Evolutionary conservation across 2,329 filamentous ascomycete species (phyloP), one percentile per base, ranked within the genome.

Genomic region (Cercospora sesami): DNA sequence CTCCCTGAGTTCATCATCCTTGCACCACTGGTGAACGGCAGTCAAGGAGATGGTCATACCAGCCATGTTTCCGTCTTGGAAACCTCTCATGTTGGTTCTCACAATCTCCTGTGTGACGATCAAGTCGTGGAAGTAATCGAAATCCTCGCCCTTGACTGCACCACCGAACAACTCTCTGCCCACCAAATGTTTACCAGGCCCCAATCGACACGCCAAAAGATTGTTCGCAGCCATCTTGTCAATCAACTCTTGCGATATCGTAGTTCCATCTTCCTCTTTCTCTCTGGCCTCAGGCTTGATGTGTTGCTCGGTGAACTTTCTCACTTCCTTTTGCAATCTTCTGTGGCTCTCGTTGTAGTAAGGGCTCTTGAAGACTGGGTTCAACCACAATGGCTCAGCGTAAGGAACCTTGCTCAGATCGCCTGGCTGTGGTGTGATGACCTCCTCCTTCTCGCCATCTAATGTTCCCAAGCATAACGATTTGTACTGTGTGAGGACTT

Each of bases 81-180:
- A 96, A 1, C 92, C 93, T 74, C 93, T 91, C 30, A 90, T 89
- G 78, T 90, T 92, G 6, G 87, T 83, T 33, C 93, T 85, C 1
- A 86, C 84, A 72, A 91, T 81, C 80, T 96, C 93, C 80, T 96
- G 92, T 8, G 84, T 82, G 63, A 91, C 83, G 71, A 96, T 87
- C 77, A 95, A 78, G 78, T 95, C 92, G 79, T 95, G 92, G 80
- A 96, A 92, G 80, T 93, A 94, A 79, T 96, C 92, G 74, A 94
- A 96, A 70, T 94, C 90, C 79, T 93, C 88, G 61, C 91, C 91
- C 76, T 91, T 87, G 64, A 93, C 85, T 16, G 84, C 90, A 55
- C 91, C 91, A 68, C 85, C 86, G 64, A 94, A 80, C 45, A 96
- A 80, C 16, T 85, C 83, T 36, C 90, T 85, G 21, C 90, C 90